A percentile compares a stretch with the other conserved stretches of the same genome.
Evolutionary conservation across 1,139 yeast species (phyloP).

Genomic region (Lizanozyma gosingica): DNA sequence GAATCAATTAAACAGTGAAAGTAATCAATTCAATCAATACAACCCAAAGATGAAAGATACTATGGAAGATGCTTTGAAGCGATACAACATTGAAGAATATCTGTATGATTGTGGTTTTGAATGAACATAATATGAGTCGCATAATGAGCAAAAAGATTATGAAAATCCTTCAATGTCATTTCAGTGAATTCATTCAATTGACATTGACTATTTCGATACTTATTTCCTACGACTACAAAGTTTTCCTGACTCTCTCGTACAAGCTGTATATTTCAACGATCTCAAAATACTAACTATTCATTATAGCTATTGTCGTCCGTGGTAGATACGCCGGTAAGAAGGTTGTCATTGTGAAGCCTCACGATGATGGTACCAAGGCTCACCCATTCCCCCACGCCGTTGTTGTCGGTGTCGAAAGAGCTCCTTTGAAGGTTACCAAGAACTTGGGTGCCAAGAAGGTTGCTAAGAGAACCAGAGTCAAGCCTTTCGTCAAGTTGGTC

Average conservation of each 20-base stretch:
- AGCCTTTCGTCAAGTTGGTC: slow-evolving; percentile 98
- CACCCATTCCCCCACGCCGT: slow-evolving; percentile 99
- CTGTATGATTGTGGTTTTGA: no score
- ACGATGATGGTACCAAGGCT: slow-evolving; percentile 97
- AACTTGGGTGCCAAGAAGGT: slow-evolving; percentile 93
- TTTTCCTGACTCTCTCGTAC: no score
- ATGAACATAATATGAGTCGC: no score
- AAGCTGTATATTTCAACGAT: no score
- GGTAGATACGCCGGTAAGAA: slow-evolving; percentile 99
- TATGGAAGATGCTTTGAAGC: no score
- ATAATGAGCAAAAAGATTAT: no score
- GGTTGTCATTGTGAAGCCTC: slow-evolving; percentile 98
- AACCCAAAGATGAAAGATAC: no score
- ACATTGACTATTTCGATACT: background rate
- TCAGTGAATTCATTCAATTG: background rate
- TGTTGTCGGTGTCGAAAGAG: slow-evolving; percentile 99
- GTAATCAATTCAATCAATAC: no score
- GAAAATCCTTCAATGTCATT: slow-evolving; percentile 1
- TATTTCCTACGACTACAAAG: no score
- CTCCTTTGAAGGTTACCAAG: slow-evolving; percentile 96
- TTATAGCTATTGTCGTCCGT: slow-evolving; percentile 93
- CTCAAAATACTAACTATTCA: slow-evolving; percentile 29
- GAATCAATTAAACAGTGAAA: no score
- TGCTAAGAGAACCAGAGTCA: slow-evolving; percentile 95
- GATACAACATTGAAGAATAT: no score